These are phyloP conservation scores for Vaccinium myrtillus DNA, from an alignment of 148 eudicot species.

Conservation along the genomic window DNA sequence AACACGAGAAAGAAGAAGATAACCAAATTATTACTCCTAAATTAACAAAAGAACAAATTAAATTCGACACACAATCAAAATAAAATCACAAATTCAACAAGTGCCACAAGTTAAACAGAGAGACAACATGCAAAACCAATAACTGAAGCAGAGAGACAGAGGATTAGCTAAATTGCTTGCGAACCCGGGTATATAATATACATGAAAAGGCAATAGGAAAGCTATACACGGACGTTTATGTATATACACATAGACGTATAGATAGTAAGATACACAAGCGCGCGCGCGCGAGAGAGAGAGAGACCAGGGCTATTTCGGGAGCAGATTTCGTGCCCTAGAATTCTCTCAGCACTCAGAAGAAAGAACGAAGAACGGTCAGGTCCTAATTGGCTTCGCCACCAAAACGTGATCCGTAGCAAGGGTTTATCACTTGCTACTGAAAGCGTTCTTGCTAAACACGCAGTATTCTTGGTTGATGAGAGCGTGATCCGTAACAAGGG, in stretches of 20 bases:
- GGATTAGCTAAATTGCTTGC: too few relatives aligned
- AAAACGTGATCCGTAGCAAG: too few relatives aligned
- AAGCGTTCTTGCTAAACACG: too few relatives aligned
- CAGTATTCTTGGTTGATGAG: too few relatives aligned
- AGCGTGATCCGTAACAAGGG: too few relatives aligned
- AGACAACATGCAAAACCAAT: background rate
- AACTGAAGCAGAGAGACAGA: background rate
- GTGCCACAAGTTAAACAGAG: background rate
- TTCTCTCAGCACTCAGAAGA: background rate
- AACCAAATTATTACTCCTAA: background rate
- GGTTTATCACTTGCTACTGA: too few relatives aligned
- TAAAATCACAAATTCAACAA: background rate
- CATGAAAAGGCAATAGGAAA: too few relatives aligned
- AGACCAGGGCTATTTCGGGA: background rate
- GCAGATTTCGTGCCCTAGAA: constrained; percentile 2
- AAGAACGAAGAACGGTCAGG: background rate
- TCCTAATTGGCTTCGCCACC: too few relatives aligned
- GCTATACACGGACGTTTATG: too few relatives aligned
- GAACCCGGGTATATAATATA: too few relatives aligned
- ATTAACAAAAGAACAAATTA: background rate
- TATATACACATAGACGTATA: too few relatives aligned
- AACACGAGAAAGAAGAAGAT: background rate
- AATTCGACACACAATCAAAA: background rate
- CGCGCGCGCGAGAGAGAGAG: background rate
- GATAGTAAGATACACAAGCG: background rate